These are phyloP conservation scores for Blastobotrys arbuscula DNA, from an alignment of 1,139 yeast species.

Conservation along the genomic window DNA sequence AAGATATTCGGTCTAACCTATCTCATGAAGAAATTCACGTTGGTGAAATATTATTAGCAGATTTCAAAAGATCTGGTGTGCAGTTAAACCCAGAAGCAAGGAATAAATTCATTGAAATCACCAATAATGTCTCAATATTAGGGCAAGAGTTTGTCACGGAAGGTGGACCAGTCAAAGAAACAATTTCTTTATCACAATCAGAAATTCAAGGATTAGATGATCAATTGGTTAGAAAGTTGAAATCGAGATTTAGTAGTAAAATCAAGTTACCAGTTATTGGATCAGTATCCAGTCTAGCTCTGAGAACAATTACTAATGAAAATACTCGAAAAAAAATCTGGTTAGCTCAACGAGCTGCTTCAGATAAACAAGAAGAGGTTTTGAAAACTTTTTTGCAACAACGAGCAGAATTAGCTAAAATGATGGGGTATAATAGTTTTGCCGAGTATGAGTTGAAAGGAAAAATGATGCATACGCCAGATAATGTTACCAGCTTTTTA, in stretches of 20 bases:
- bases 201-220: slow-evolving; percentile 39
- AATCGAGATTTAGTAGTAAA: slow-evolving; percentile 23
- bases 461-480: slow-evolving; percentile 84
- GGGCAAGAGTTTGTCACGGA: slow-evolving; percentile 76
- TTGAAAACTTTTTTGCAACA: slow-evolving; percentile 56
- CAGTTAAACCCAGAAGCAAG: slow-evolving; percentile 64
- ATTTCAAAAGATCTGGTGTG: slow-evolving; percentile 87
- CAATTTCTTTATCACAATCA: slow-evolving; percentile 29
- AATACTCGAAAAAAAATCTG: slow-evolving; percentile 63
- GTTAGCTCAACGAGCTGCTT: slow-evolving; percentile 60
- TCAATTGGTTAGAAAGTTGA: slow-evolving; percentile 26
- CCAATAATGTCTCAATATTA: slow-evolving; percentile 72
- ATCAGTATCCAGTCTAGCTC: slow-evolving; percentile 57
- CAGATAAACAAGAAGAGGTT: slow-evolving; percentile 51
- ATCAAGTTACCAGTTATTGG: slow-evolving; percentile 65
- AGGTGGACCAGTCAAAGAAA: slow-evolving; percentile 36
- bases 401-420: slow-evolving; percentile 65
- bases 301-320: slow-evolving; percentile 55
- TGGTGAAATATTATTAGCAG: slow-evolving; percentile 73
- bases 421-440: slow-evolving; percentile 67
- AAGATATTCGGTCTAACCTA: slow-evolving; percentile 39
- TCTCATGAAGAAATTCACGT: slow-evolving; percentile 73
- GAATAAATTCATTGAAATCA: slow-evolving; percentile 64
- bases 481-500: slow-evolving; percentile 66
- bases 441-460: slow-evolving; percentile 80